Base-by-base conservation (phyloP, 2,329 filamentous ascomycete species). In the Aspergillus pseudoviridinutans region DNA sequence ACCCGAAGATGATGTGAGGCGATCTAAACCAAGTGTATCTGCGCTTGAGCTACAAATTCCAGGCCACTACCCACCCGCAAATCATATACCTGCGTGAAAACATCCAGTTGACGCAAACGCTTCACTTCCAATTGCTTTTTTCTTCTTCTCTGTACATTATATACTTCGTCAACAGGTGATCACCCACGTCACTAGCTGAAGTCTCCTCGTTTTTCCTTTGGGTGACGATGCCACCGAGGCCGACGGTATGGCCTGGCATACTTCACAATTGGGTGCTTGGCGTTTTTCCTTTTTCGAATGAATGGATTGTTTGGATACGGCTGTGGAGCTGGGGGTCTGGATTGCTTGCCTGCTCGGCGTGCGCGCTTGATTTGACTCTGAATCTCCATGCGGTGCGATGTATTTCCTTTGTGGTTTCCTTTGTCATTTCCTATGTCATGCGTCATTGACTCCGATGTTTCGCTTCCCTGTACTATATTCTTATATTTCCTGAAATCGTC, bases 31-130 rank as follows among this genome's bases (percentile, higher is more conserved):
- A 54, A 75, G 71, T 24, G 60, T 66, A 3, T 61, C 66, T 17
- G 67, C 70, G 2, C 62, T 74, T 47, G 72, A 73, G 50, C 61
- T 74, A 58, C 66, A 68, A 35, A 74, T 75, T 44, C 73, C 73
- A 2, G 73, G 73, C 7, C 70, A 68, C 49, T 75, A 66, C 55
- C 73, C 73, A 14, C 70, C 62, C 20, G 44, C 44, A 22, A 65
- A 67, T 50, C 66, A 72, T 55, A 61, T 72, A 49, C 61, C 68
- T 9, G 69, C 66, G 25, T 72, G 61, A 65, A 44, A 47, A 10
- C 9, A 24, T 47, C 44, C 9, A 8, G 12, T 44, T n/a, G 20
- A 44, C 20, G 41, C 17, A n/a, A n/a, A n/a, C 7, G 10, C 22
- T 46, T 14, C 10, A 47, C 12, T 47, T 25, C 5, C 44, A 47